Base-by-base conservation (phyloP, 345 rosid species). In the Acer saccharum region DNA sequence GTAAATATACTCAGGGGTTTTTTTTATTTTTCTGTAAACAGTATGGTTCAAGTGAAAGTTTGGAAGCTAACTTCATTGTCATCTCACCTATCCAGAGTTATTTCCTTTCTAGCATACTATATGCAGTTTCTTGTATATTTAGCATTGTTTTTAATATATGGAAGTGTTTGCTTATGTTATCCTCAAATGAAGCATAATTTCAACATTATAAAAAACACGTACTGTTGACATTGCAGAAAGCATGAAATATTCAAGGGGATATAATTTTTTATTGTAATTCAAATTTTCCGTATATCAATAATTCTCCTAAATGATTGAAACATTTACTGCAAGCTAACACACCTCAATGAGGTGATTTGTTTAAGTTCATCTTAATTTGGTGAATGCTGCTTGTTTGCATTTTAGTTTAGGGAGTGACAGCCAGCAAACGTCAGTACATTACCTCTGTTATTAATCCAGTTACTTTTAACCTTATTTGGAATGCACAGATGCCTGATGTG, bases 401-500 rank as follows among this genome's bases (percentile, higher is more conserved):
- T 60, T 54, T 20, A 20, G 10, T 18, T 60, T 18, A 6, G 62
- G 62, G 21, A 18, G 64, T 21, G 64, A 60, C 25, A 60, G 63
- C 63, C 21, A 16, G 27, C 27, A n/a, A n/a, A 60, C 64, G 9
- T 9, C 63, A 58, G 21, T 20, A 18, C 63, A 6, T 58, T 58
- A 58, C 63, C 20, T 58, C 25, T 58, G 63, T 18, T 58, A 5
- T 60, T 20, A 20, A 60, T 60, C 7, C 64, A 21, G 35, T 54
- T 77, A 69, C 23, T 70, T 7, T 7, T 57, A 21, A 64, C 57
- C 48, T 46, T 81, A 44, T 17, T n/a, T 77, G 50, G 81, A 54
- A 35, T 82, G n/a, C 79, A 76, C 84, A 95, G 98, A 88, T 90
- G 84, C 97, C 98, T 52, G 98, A 92, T 89, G 69, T 90, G 69